Base-by-base conservation (phyloP, 805 yeast genomes). In the Kluyveromyces wickerhamii region DNA sequence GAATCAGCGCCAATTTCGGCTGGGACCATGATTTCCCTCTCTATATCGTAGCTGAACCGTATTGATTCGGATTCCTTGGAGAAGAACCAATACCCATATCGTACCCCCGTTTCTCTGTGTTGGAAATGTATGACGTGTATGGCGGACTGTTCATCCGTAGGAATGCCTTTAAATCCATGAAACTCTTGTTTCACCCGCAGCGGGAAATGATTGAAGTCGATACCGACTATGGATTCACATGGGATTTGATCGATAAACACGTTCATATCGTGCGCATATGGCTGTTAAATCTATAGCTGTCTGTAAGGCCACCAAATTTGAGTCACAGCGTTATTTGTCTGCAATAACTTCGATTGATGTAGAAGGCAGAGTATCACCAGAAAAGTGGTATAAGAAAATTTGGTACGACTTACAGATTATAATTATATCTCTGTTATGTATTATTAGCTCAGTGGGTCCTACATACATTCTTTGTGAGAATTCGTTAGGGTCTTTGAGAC, bases 71-170 rank as follows among this genome's bases (percentile, higher is more conserved):
- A 24, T 4, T 33, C 31, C n/a, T 29, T 23, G 9, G 37, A 18
- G 16, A 44, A 39, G 27, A 57, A 38, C 60, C 59, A 57, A 38
- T 55, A 57, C 0, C 62, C 62, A 34, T 57, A 54, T 13, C 59
- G 36, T 16, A 46, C 16, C n/a, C 43, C 35, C 15, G 30, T 37
- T 21, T 37, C 40, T 14, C 29, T 34, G 6, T 41, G 42, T n/a
- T 38, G 46, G 42, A 53, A 54, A 38, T 54, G 55, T 2, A 56
- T 34, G 4, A 49, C 42, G 41, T 56, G 58, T 2, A 48, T 16
- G 2, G 44, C 45, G 18, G 35, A 33, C 2, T 39, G 35, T 3
- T 21, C 18, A 5, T 21, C n/a, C 15, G 13, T 24, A 7, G 60
- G 52, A 7, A 56, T 39, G 33, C 48, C 39, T 27, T 45, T 45